Percentiles rank a stretch among this genome's conserved stretches.
These are phyloP conservation scores for Tausonia pullulans DNA, from an alignment of 1,284 basidiomycete genomes.

Conservation along the genomic window DNA sequence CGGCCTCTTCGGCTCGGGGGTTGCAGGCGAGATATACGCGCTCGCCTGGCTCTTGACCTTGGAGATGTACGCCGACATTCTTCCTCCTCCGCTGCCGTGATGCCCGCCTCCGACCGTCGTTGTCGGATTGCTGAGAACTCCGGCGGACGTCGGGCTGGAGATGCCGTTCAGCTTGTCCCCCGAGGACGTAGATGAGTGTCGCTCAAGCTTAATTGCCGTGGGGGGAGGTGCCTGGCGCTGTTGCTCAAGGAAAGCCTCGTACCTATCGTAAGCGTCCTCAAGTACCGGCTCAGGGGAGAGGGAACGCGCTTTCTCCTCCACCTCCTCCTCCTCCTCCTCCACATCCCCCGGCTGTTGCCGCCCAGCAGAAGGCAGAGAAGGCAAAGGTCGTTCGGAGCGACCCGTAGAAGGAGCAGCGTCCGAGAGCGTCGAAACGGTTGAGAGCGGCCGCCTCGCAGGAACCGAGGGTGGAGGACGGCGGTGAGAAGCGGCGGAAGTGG, in stretches of 20 bases:
- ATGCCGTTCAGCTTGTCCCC: no score
- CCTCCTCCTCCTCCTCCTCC: no score
- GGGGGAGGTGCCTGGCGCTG: not conserved
- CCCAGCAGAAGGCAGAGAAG: not conserved
- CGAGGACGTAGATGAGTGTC: not conserved
- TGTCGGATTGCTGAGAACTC: not conserved
- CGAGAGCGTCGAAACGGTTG: not conserved
- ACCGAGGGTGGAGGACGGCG: constrained; percentile 4
- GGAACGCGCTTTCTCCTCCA: not conserved
- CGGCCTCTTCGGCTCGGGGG: not conserved
- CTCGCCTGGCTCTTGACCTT: constrained; percentile 21
- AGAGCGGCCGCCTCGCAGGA: not conserved
- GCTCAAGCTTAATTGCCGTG: not conserved
- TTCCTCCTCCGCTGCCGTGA: constrained; percentile 31
- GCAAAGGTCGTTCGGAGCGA: constrained; percentile 6
- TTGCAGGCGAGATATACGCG: not conserved
- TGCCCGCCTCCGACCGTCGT: not conserved
- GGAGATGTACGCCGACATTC: constrained; percentile 21
- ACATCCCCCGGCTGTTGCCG: no score
- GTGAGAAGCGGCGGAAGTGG: constrained; percentile 27
- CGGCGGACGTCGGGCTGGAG: not conserved
- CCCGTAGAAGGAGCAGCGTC: not conserved
- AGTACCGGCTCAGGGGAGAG: constrained; percentile 40
- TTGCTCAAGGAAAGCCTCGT: constrained; percentile 59
- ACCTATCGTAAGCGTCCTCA: constrained; percentile 83